Base-by-base conservation (phyloP, 2,329 filamentous ascomycete species). In the Penicillium hordei region DNA sequence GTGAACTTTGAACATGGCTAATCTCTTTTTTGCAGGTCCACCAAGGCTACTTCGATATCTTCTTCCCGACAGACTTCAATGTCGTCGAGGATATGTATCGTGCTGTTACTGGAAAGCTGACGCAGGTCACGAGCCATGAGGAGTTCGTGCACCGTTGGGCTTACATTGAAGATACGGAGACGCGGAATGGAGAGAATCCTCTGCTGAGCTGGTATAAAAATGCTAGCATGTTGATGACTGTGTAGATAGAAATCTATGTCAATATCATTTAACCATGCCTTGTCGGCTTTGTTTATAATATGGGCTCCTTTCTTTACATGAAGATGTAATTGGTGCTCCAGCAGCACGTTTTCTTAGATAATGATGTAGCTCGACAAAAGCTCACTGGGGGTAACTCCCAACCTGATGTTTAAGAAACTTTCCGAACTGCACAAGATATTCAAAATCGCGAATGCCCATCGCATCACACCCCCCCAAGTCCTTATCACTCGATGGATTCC, bases 1-100 rank as follows among this genome's bases (percentile, higher is more conserved):
- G n/a, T 19, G 23, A 15, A 3, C 2, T 42, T n/a, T 23, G 38
- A n/a, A 36, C 17, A 23, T n/a, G 36, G 27, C 55, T 66, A 44
- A 62, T 55, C 56, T 21, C 31, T 33, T 48, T 5, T 23, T 29
- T 12, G 13, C 62, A 95, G 91, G 91, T 97, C 48, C 93, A 97
- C 74, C 95, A 99, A 79, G 95, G 94, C 45, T 97, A 96, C 77
- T 99, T 99, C 72, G 95, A 99, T 73, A 97, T 99, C 68, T 87
- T 99, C 72, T 99, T 99, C 78, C 94, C 94, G 0, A 99, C 94
- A 12, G 89, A 99, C 76, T 99, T 99, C 72, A 82, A 85, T 61
- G 88, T 96, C 65, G 89, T 94, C 76, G 92, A 97, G 76, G 87
- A 91, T 68, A 86, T 97, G 66, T 99, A 99, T 78, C 88, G 91